These are phyloP conservation scores for Chamaenerion angustifolium DNA, from an alignment of 345 rosid genomes.

Conservation along the genomic window DNA sequence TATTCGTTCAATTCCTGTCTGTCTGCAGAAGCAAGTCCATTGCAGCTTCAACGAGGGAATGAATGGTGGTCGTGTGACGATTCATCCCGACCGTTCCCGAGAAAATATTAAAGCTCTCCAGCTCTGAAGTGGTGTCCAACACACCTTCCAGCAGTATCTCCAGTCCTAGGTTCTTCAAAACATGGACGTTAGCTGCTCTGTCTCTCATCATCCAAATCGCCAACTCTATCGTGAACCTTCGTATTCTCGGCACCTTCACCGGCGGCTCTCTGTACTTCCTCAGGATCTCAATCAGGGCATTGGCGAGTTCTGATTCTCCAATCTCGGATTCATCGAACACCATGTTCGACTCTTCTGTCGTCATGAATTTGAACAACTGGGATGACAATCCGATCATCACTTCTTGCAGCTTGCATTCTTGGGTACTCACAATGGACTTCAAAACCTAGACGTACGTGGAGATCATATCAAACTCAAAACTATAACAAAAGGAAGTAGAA, in stretches of 20 bases:
- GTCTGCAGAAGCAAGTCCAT: slow-evolving; percentile 22
- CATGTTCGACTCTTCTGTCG: slow-evolving; percentile 28
- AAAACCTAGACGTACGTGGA: slow-evolving; percentile 79
- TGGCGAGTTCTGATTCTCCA: slow-evolving; percentile 31
- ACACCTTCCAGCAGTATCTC: slow-evolving; percentile 49
- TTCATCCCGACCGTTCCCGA: slow-evolving; percentile 66
- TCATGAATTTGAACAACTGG: slow-evolving; percentile 50
- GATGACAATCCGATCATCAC: slow-evolving; percentile 67
- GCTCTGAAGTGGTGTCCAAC: slow-evolving; percentile 62
- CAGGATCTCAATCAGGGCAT: slow-evolving; percentile 35
- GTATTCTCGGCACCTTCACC: slow-evolving; percentile 61
- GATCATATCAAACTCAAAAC: too few relatives aligned
- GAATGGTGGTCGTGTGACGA: slow-evolving; percentile 53
- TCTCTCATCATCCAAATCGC: slow-evolving; percentile 75
- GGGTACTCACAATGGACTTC: slow-evolving; percentile 35
- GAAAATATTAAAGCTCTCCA: slow-evolving; percentile 74
- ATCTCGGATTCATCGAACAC: slow-evolving; percentile 34
- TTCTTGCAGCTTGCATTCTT: slow-evolving; percentile 67
- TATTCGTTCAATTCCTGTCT: too few relatives aligned
- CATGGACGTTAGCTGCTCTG: slow-evolving; percentile 17
- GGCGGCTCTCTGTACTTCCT: slow-evolving; percentile 42
- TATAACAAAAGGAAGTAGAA: too few relatives aligned
- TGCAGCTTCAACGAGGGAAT: slow-evolving; percentile 48
- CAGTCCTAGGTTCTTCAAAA: slow-evolving; percentile 36
- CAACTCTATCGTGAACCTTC: slow-evolving; percentile 69